Conservation (phyloP, 352 stramenopile species). For the Pythium vanterpoolii region DNA sequence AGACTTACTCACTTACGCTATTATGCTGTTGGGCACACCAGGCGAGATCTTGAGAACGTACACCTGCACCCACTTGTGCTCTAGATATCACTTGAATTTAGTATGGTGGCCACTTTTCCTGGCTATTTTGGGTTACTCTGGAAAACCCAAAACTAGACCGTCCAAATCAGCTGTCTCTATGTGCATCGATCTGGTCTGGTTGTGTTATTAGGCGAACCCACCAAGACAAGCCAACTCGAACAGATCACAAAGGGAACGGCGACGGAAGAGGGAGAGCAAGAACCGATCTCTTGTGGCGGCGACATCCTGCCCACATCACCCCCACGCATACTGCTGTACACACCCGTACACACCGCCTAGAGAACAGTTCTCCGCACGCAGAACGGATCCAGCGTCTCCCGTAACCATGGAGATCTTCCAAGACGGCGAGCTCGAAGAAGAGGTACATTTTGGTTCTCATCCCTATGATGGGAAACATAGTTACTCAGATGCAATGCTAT, state of each 20-base stretch:
- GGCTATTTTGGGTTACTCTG: not conserved
- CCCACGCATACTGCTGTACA: too few relatives aligned
- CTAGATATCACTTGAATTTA: not conserved
- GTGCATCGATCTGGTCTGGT: constrained; percentile 2
- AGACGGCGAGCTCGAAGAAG: constrained; percentile 71
- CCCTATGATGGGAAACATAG: not conserved
- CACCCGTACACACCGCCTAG: not conserved
- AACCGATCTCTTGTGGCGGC: not conserved
- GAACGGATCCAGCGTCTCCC: too few relatives aligned
- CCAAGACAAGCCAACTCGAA: not conserved
- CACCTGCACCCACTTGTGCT: too few relatives aligned
- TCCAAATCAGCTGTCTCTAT: not conserved
- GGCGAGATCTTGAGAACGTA: not conserved
- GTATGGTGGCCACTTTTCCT: not conserved
- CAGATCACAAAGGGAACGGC: not conserved
- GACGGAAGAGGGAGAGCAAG: not conserved
- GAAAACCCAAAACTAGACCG: too few relatives aligned
- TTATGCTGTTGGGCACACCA: not conserved
- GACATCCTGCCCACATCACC: not conserved
- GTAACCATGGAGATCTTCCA: constrained; percentile 82
- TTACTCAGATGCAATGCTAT: not conserved
- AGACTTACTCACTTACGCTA: not conserved
- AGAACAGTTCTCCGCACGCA: not conserved
- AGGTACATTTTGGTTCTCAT: constrained; percentile 32
- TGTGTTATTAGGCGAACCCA: too few relatives aligned